Evolutionary conservation across 208 protist species (phyloP), one percentile per base, ranked within the genome.

Genomic region (Naegleria lovaniensis): DNA sequence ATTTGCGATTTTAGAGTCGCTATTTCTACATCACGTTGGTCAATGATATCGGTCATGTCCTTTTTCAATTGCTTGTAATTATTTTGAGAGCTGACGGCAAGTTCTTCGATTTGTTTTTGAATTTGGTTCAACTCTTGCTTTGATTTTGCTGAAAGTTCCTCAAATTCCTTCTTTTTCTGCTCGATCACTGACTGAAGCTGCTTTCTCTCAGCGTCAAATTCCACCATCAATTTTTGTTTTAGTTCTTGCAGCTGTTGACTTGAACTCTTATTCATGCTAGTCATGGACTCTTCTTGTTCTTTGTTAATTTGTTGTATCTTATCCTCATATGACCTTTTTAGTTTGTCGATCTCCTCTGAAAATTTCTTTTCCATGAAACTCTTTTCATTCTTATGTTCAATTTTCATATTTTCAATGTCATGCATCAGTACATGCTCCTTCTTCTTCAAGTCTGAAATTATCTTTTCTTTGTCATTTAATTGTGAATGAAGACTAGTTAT

Each of bases 31-130:
- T 51, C 40, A 29, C 40, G 6, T 48, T 85, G 3, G 16, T 85
- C 40, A 6, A 85, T 85, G 15, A 85, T 51, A 48, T 9, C 36
- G 3, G 40, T 85, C 5, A 40, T 9, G n/a, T 85, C 39, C 25
- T 39, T 40, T 29, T 85, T 48, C 83, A 85, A 43, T 85, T 85
- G 39, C 39, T n/a, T 85, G 29, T 85, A 48, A 7, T n/a, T n/a
- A 13, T 9, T 29, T 15, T 85, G 39, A 85, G 33, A 85, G 15
- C n/a, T 85, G 5, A 29, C 1, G 9, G 39, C 41, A 7, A 85
- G n/a, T 0, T 85, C 83, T 85, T 85, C 83, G 16, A 85, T 85
- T 85, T 85, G 83, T 19, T 39, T 40, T 85, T 85, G 33, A 79
- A 79, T 79, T 79, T 36, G 9, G 13, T 3, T 13, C 29, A 79